A percentile compares a stretch with the other conserved stretches of the same genome.
phyloP scores from a whole-genome alignment of 2,329 filamentous ascomycete genomes.

The Torrubiella hemipterigena region DNA sequence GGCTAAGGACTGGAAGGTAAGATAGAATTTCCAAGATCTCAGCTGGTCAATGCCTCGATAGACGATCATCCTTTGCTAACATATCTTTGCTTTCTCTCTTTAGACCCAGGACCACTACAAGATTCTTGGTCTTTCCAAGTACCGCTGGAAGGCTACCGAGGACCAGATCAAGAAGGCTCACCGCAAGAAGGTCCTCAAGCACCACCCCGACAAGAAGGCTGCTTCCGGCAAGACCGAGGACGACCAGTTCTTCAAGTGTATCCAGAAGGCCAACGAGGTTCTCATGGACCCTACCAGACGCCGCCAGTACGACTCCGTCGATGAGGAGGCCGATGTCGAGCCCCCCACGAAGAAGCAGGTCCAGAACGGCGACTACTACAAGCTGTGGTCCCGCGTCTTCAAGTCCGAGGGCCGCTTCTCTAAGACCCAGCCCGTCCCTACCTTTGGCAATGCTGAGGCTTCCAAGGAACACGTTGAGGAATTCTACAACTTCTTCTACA shows the following conservation, averaged over 20 bases:
- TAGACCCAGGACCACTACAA: constrained; percentile 96
- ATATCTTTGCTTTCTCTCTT: not conserved
- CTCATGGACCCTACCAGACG: constrained; percentile 86
- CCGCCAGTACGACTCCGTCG: constrained; percentile 91
- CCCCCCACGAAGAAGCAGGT: constrained; percentile 86
- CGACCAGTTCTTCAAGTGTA: constrained; percentile 99
- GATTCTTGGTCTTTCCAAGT: constrained; percentile 83
- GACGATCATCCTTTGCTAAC: constrained; percentile 1
- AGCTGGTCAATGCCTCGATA: no score
- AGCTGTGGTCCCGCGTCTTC: constrained; percentile 85
- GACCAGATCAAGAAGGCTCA: constrained; percentile 99
- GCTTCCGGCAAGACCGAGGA: constrained; percentile 78
- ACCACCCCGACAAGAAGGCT: constrained; percentile 98
- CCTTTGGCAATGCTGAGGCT: constrained; percentile 73
- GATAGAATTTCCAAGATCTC: constrained; percentile 10
- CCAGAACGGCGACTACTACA: constrained; percentile 84
- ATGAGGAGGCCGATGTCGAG: constrained; percentile 85
- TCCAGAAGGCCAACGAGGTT: constrained; percentile 93
- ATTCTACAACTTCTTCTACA: constrained; percentile 99
- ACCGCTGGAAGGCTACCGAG: constrained; percentile 85
- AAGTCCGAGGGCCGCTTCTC: constrained; percentile 89
- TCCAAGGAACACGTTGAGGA: constrained; percentile 80
- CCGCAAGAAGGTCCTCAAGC: constrained; percentile 98
- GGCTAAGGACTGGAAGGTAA: constrained; percentile 98
- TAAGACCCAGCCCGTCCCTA: constrained; percentile 77